These are phyloP conservation scores for Globisporangium ultimum DNA, from an alignment of 352 stramenopile species.

Conservation along the genomic window DNA sequence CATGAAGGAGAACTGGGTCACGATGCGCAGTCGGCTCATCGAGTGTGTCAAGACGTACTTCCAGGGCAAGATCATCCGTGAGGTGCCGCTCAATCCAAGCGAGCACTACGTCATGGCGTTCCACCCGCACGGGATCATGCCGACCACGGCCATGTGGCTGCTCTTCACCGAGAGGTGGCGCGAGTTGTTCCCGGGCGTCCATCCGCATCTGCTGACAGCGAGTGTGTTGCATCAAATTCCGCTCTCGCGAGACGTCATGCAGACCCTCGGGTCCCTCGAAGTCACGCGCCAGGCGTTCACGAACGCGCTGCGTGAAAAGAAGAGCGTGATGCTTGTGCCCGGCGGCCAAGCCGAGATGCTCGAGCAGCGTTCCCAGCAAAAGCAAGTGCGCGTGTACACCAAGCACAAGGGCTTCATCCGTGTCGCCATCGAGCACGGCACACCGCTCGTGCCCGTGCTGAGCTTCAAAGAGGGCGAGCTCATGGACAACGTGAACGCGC, in stretches of 20 bases:
- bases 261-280: conserved; percentile 73
- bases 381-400: conserved; percentile 72
- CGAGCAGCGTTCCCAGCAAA: conserved; percentile 49
- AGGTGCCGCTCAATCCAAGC: conserved; percentile 45
- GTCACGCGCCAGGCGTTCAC: conserved; percentile 65
- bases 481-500: conserved; percentile 79
- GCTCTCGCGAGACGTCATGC: conserved; percentile 66
- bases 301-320: conserved; percentile 38
- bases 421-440: conserved; percentile 71
- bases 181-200: conserved; percentile 57
- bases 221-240: conserved; percentile 83
- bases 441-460: conserved; percentile 66
- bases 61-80: conserved; percentile 51
- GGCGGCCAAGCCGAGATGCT: conserved; percentile 84
- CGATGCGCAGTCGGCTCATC: conserved; percentile 37
- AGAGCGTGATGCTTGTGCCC: conserved; percentile 75
- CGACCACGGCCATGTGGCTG: conserved; percentile 75
- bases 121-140: conserved; percentile 79
- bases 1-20: conserved; percentile 42
- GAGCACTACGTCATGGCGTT: conserved; percentile 75
- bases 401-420: conserved; percentile 80
- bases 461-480: conserved; percentile 83
- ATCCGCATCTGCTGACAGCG: conserved; percentile 66
- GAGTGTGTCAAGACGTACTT: conserved; percentile 69
- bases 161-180: conserved; percentile 70